phyloP scores from a whole-genome alignment of 1,284 basidiomycete species.

The Pseudozyma hubeiensis region DNA sequence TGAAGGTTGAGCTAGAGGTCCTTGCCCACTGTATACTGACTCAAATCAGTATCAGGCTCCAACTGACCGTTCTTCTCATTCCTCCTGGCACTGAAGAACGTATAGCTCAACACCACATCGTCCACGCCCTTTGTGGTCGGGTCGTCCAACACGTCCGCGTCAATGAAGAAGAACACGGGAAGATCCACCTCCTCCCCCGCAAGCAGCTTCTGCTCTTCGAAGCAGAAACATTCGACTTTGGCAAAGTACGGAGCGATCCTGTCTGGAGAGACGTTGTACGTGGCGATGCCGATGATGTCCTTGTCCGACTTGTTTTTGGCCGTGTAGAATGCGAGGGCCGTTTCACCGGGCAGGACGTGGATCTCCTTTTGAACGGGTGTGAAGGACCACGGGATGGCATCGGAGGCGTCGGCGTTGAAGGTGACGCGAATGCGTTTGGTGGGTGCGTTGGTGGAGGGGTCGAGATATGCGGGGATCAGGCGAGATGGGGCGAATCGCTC shows the following conservation, averaged over 20 bases:
- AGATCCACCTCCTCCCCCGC: constrained; percentile 98
- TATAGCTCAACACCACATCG: constrained; percentile 93
- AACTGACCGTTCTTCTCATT: constrained; percentile 66
- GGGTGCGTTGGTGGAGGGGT: constrained; percentile 69
- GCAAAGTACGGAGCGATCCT: constrained; percentile 98
- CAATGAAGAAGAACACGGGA: constrained; percentile 98
- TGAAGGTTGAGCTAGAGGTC: constrained; percentile 22
- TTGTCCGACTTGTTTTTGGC: constrained; percentile 86
- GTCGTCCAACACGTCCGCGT: constrained; percentile 94
- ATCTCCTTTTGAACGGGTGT: constrained; percentile 90
- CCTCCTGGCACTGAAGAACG: constrained; percentile 83
- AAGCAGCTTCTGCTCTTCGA: constrained; percentile 95
- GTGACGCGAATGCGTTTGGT: constrained; percentile 81
- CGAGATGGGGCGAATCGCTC: constrained; percentile 57
- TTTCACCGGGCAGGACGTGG: constrained; percentile 92
- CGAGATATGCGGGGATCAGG: constrained; percentile 52
- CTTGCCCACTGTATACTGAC: constrained; percentile 54
- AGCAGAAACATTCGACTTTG: constrained; percentile 99
- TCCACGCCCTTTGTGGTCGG: constrained; percentile 85
- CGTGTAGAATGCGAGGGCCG: constrained; percentile 94
- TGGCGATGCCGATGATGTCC: constrained; percentile 98
- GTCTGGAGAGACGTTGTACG: constrained; percentile 95
- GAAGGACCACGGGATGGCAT: constrained; percentile 92
- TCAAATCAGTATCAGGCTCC: constrained; percentile 66
- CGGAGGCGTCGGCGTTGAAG: constrained; percentile 92